A percentile compares a stretch with the other conserved stretches of the same genome.
These are phyloP conservation scores for Thalassiosira allenii DNA, from an alignment of 352 stramenopile genomes.

Conservation along the genomic window DNA sequence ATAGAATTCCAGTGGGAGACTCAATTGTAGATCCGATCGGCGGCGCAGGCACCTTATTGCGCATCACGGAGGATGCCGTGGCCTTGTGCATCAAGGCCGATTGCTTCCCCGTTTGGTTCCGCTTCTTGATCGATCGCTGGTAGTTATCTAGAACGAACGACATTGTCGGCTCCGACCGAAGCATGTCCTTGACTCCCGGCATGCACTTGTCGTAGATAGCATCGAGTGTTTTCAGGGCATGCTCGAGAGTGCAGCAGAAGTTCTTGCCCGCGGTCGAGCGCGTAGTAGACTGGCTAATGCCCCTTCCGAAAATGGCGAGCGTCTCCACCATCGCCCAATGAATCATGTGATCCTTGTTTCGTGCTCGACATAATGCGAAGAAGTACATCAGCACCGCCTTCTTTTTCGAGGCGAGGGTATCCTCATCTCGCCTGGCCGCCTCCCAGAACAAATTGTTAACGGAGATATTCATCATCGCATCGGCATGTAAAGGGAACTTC, in stretches of 20 bases:
- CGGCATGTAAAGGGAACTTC: neutral
- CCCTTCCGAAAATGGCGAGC: slow-evolving; percentile 11
- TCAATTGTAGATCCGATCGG: neutral
- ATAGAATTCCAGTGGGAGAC: neutral
- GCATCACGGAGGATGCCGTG: slow-evolving; percentile 11
- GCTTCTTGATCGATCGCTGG: neutral
- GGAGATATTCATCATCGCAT: neutral
- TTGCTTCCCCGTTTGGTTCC: neutral
- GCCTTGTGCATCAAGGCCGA: neutral
- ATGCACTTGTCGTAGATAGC: neutral
- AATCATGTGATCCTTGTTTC: slow-evolving; percentile 6
- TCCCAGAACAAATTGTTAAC: neutral
- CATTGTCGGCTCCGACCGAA: neutral
- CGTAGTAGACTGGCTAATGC: slow-evolving; percentile 6
- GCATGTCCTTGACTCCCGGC: neutral
- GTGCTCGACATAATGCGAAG: slow-evolving; percentile 10
- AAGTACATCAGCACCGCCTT: slow-evolving; percentile 11
- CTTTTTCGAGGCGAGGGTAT: neutral
- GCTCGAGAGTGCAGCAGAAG: neutral
- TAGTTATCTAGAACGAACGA: slow-evolving; percentile 2
- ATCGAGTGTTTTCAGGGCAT: neutral
- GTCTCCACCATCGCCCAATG: slow-evolving; percentile 25
- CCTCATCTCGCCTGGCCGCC: neutral
- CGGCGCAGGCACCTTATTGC: neutral
- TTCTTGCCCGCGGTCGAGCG: neutral